These are phyloP conservation scores for Saturnispora ahearnii DNA, from an alignment of 805 yeast genomes.

Conservation along the genomic window DNA sequence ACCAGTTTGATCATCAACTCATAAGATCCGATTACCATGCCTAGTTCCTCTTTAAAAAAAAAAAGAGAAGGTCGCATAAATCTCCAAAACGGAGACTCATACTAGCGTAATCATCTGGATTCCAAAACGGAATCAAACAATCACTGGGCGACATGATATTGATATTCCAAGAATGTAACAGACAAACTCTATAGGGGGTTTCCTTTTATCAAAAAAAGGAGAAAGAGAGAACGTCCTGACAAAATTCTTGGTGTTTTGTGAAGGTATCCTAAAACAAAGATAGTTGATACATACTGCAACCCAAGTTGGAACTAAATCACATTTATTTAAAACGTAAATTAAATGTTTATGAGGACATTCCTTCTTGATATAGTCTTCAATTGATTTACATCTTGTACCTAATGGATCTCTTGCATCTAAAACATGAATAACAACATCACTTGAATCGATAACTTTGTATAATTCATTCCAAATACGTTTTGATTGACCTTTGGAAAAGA, in stretches of 20 bases:
- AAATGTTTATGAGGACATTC: constrained; percentile 97
- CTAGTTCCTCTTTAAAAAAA: constrained; percentile 20
- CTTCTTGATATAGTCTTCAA: constrained; percentile 83
- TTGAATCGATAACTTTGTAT: constrained; percentile 93
- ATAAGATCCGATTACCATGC: constrained; percentile 46
- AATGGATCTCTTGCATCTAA: constrained; percentile 96
- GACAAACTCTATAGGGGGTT: constrained; percentile 47
- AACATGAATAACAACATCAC: constrained; percentile 94
- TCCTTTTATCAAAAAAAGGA: constrained; percentile 8
- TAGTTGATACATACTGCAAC: constrained; percentile 84
- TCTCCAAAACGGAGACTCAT: constrained; percentile 37
- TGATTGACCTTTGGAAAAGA: constrained; percentile 94
- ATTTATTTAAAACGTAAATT: constrained; percentile 88
- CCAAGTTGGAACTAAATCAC: constrained; percentile 98
- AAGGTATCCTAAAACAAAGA: constrained; percentile 24
- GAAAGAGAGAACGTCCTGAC: constrained; percentile 55
- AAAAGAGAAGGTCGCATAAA: constrained; percentile 33
- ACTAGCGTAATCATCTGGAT: constrained; percentile 34
- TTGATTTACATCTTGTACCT: constrained; percentile 91
- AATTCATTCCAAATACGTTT: constrained; percentile 98
- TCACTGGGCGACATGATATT: constrained; percentile 30
- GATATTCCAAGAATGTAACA: constrained; percentile 97
- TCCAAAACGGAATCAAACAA: background rate
- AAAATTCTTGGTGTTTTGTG: constrained; percentile 61
- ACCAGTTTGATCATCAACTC: constrained; percentile 54